Percentiles rank a stretch among this genome's conserved stretches.
phyloP scores from a whole-genome alignment of 2,329 filamentous ascomycete genomes.

The Penicillium janthinellum region DNA sequence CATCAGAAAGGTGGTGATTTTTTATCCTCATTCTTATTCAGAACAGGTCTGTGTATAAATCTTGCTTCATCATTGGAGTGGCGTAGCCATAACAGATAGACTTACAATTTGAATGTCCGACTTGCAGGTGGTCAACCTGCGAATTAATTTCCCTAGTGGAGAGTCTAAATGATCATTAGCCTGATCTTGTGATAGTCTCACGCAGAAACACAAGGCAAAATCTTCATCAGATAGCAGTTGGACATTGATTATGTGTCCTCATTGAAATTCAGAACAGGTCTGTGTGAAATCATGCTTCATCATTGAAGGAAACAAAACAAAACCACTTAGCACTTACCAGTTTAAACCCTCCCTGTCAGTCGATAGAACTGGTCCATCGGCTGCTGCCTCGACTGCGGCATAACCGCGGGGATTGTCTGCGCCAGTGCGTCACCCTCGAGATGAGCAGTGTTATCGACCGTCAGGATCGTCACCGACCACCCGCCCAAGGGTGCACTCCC shows the following conservation, averaged over 20 bases:
- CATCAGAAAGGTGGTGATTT: slow-evolving; percentile 1
- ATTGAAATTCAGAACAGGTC: slow-evolving; percentile 69
- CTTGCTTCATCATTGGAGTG: slow-evolving; percentile 56
- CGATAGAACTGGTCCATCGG: slow-evolving; percentile 78
- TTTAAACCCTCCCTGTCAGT: slow-evolving; percentile 29
- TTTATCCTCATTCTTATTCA: slow-evolving; percentile 55
- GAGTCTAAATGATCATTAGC: slow-evolving; percentile 18
- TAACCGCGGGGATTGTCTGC: slow-evolving; percentile 76
- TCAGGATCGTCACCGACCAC: slow-evolving; percentile 57
- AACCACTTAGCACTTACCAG: slow-evolving; percentile 10
- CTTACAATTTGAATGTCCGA: slow-evolving; percentile 11
- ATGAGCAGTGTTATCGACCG: slow-evolving; percentile 71
- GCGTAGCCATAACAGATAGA: not conserved
- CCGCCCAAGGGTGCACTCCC: slow-evolving; percentile 24
- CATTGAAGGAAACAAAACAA: slow-evolving; percentile 38
- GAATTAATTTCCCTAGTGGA: not conserved
- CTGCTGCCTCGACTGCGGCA: slow-evolving; percentile 72
- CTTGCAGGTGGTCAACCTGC: not conserved
- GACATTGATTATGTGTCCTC: slow-evolving; percentile 48
- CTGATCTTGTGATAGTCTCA: slow-evolving; percentile 9
- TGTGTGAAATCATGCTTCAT: slow-evolving; percentile 61
- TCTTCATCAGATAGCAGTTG: slow-evolving; percentile 52
- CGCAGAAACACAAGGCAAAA: slow-evolving; percentile 22
- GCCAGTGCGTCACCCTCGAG: slow-evolving; percentile 70
- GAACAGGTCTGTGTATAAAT: slow-evolving; percentile 63